Evolutionary conservation across 1,139 yeast genomes (phyloP).

Genomic region (Yamadazyma mexicana): DNA sequence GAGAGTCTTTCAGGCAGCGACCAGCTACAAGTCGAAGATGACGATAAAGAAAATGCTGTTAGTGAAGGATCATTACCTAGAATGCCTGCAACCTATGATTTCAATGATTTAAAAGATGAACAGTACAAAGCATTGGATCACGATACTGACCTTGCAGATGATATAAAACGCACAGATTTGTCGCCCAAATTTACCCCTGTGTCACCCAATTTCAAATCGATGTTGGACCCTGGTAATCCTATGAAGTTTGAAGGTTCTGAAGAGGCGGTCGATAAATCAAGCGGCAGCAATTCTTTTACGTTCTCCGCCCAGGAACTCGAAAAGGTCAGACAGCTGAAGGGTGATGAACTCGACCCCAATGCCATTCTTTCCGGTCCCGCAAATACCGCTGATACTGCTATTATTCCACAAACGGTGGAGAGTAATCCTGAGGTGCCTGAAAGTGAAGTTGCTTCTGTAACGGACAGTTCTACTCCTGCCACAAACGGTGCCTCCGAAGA

Average conservation of each 20-base stretch:
- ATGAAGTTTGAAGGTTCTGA: background rate
- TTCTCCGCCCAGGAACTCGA: conserved; percentile 1
- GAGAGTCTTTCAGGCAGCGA: conserved; percentile 4
- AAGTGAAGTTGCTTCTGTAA: too few species aligned
- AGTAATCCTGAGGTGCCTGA: too few species aligned
- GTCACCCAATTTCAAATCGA: conserved; percentile 17
- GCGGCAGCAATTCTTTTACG: conserved; percentile 1
- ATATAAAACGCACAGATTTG: too few species aligned
- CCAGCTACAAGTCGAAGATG: conserved; percentile 5
- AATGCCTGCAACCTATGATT: conserved; percentile 61
- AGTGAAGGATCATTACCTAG: conserved; percentile 43
- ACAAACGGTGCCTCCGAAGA: too few species aligned
- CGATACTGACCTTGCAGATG: too few species aligned
- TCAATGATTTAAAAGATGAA: conserved; percentile 45
- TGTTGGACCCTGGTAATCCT: conserved; percentile 42
- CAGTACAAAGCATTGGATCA: conserved; percentile 16
- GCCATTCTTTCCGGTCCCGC: too few species aligned
- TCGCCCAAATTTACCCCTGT: background rate
- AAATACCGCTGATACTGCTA: too few species aligned
- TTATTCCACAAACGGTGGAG: too few species aligned
- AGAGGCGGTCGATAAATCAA: background rate
- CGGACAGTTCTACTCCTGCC: too few species aligned
- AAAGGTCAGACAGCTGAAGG: background rate
- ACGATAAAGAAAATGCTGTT: conserved; percentile 4
- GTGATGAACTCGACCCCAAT: too few species aligned